Conservation (phyloP, 163 green algal genomes). For the Scenedesmus sp. region DNA sequence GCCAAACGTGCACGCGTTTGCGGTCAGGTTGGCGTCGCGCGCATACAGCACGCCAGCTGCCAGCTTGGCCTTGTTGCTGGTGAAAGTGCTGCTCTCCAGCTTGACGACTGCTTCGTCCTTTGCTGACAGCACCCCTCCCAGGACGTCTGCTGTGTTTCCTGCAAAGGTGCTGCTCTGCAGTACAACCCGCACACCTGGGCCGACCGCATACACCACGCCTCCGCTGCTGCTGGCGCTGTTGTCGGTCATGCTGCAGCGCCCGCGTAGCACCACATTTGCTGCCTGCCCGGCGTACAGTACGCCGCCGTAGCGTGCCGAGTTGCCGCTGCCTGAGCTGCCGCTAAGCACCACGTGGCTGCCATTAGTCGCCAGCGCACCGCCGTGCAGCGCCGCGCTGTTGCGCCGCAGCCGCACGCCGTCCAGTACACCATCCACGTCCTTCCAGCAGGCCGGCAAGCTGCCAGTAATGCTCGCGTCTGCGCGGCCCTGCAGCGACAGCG, state of each 20-base stretch:
- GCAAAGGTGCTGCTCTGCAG: constrained; percentile 36
- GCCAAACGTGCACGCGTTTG: neutral
- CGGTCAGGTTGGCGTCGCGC: neutral
- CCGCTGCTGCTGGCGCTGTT: constrained; percentile 33
- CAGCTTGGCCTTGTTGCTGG: constrained; percentile 39
- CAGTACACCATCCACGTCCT: constrained; percentile 22
- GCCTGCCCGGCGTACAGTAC: constrained; percentile 5
- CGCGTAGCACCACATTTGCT: constrained; percentile 1
- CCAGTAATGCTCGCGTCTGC: neutral
- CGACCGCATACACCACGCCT: constrained; percentile 40
- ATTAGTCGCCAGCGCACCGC: constrained; percentile 44
- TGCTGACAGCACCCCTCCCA: constrained; percentile 43
- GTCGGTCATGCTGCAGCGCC: neutral
- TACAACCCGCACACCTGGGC: neutral
- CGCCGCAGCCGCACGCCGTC: neutral
- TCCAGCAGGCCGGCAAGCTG: constrained; percentile 22
- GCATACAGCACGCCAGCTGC: constrained; percentile 51
- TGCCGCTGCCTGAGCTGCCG: neutral
- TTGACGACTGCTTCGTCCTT: constrained; percentile 14
- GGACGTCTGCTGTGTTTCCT: constrained; percentile 27
- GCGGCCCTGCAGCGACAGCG: constrained; percentile 18
- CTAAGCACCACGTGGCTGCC: constrained; percentile 10
- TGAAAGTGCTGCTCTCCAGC: constrained; percentile 30
- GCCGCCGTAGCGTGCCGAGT: constrained; percentile 43
- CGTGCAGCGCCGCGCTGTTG: constrained; percentile 26